Evolutionary conservation across 805 yeast species (phyloP), one percentile per base, ranked within the genome.

Genomic region (Saturnispora sekii): DNA sequence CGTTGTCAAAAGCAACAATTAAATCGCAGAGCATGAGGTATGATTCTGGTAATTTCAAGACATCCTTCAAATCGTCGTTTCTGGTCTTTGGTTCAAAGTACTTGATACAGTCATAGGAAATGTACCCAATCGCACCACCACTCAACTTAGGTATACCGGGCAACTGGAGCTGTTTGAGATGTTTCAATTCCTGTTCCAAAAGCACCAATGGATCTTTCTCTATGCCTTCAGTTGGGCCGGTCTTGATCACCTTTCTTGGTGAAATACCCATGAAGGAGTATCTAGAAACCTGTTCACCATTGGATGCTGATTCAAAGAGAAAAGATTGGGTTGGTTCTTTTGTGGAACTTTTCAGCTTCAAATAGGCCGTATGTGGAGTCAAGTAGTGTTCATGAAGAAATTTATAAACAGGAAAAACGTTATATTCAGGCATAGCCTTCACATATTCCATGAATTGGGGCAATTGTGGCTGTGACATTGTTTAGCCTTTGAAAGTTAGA

Each of bases 121-220:
- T 79, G 60, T 88, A 93, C 2, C 99, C 99, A 44, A 90, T 74
- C 5, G 97, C 97, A 51, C 99, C 99, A 47, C 99, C 98, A 54
- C 89, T 81, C 47, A 88, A 67, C 51, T 74, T 76, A 11, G 96
- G 86, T 41, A 89, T 68, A 35, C 95, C 94, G 0, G 95, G 94
- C 41, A 86, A 66, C 53, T 76, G 79, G 1, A 89, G 86, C 57
- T 85, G 87, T 45, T 70, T 74, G 56, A 74, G 76, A 35, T 69
- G 63, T 9, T 68, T 63, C 67, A 93, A 70, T 60, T 90, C 96
- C 37, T 74, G 52, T 60, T 93, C 96, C 51, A 93, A 69, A 3
- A 83, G 58, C 2, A 65, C 61, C 48, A 93, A 70, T 1, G 98
- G 98, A 63, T 93, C 98, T 21, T 77, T 77, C 52, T 83, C 84